Base-by-base conservation (phyloP, 768 basidiomycete genomes). In the Amanita inopinata region DNA sequence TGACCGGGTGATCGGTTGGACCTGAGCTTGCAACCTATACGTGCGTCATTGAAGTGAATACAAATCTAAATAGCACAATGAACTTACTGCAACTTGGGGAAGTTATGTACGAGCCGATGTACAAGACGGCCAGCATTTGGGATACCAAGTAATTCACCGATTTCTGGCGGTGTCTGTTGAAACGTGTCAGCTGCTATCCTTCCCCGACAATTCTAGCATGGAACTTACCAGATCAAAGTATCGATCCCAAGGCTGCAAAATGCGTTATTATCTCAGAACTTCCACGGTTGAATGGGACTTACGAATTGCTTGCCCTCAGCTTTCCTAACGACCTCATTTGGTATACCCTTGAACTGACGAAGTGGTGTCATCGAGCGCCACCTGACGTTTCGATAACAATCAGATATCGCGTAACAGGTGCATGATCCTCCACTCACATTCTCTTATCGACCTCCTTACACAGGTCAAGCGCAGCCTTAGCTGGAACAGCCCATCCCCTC, bases 291-390 rank as follows among this genome's bases (percentile, higher is more conserved):
- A 14, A 42, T 25, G 10, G 11, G 12, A 71, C 80, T 56, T 54
- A 88, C 85, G 70, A 98, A 98, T 73, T 98, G 94, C 59, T 98
- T 98, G 11, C 88, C 83, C 61, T 98, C 94, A 0, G 93, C 92
- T 55, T 93, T 91, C 19, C 86, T 67, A 36, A 93, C 67, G 24
- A 94, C 80, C 35, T 94, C 89, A 14, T 71, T 59, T 0, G 91
- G 93, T 0, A 94, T 82, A 50, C 84, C 83, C 59, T 83, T 90
- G 72, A 98, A 98, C 58, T 99, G 96, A 27, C 96, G 76, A 27
- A 98, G 71, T 5, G 94, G 93, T 0, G 93, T 92, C 93, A 98
- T 98, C 0, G 92, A 92, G 24, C 81, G 80, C 94, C 94, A n/a
- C n/a, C n/a, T n/a, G n/a, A n/a, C n/a, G n/a, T n/a, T n/a, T n/a